Conservation (phyloP, 352 stramenopile species). For the Bremia lactucae region DNA sequence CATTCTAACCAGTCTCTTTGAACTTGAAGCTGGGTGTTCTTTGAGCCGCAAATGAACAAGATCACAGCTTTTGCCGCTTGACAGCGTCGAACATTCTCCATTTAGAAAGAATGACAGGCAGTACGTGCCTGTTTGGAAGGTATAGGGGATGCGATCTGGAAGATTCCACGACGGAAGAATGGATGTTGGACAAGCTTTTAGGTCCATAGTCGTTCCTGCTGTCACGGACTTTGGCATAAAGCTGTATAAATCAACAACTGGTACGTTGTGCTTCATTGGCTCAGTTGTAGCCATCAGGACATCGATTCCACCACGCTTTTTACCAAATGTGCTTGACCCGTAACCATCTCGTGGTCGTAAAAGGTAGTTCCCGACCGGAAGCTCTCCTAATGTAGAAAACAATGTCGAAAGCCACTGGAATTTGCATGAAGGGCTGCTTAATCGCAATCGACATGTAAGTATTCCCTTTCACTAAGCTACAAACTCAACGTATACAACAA, state of each 20-base stretch:
- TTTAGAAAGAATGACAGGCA: constrained; percentile 40
- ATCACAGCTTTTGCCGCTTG: constrained; percentile 25
- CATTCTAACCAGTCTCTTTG: constrained; percentile 1
- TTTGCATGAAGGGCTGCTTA: constrained; percentile 22
- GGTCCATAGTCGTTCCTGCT: constrained; percentile 4
- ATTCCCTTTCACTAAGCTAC: not conserved
- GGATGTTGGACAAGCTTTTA: constrained; percentile 1
- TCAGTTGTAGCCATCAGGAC: constrained; percentile 16
- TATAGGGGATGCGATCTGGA: constrained; percentile 40
- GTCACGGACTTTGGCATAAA: constrained; percentile 18
- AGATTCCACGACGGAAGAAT: constrained; percentile 37
- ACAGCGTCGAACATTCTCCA: constrained; percentile 27
- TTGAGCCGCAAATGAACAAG: constrained; percentile 26
- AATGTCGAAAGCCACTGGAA: constrained; percentile 27
- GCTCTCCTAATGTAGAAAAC: constrained; percentile 18
- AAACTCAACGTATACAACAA: not conserved
- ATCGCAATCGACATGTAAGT: not conserved
- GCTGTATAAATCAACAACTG: constrained; percentile 31
- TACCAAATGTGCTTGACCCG: constrained; percentile 12
- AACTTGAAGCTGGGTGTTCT: not conserved
- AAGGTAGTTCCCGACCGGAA: constrained; percentile 31
- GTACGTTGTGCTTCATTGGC: not conserved
- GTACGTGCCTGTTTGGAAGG: constrained; percentile 40
- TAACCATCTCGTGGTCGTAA: constrained; percentile 10
- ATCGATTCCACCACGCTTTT: constrained; percentile 9